These are phyloP conservation scores for Puccinia polysora DNA, from an alignment of 1,284 basidiomycete species.

Conservation along the genomic window DNA sequence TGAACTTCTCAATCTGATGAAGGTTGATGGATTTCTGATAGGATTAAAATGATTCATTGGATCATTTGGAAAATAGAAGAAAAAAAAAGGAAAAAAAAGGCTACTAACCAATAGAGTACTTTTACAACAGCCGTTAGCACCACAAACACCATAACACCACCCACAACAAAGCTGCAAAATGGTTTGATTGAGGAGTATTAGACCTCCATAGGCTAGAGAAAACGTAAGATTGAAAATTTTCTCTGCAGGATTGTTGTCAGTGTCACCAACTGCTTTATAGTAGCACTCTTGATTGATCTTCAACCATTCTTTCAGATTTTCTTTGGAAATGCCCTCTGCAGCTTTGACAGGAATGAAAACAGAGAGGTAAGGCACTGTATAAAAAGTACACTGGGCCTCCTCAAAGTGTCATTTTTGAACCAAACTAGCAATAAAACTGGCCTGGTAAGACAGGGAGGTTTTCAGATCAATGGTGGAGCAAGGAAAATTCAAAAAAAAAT, in stretches of 20 bases:
- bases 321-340: conserved; percentile 59
- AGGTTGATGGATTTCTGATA: conserved; percentile 49
- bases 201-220: conserved; percentile 92
- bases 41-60: neutral
- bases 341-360: conserved; percentile 54
- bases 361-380: conserved; percentile 65
- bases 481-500: too few relatives aligned
- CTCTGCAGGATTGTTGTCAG: conserved; percentile 64
- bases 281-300: conserved; percentile 66
- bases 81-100: neutral
- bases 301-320: conserved; percentile 67
- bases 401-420: conserved; percentile 65
- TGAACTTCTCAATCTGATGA: conserved; percentile 53
- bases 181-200: conserved; percentile 92
- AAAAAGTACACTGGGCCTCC: conserved; percentile 69
- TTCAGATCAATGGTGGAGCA: too few relatives aligned
- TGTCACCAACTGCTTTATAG: conserved; percentile 59
- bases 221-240: conserved; percentile 86
- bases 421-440: conserved; percentile 71
- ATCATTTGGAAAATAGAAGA: neutral
- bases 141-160: conserved; percentile 88
- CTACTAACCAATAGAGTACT: conserved; percentile 75
- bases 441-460: conserved; percentile 63
- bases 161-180: conserved; percentile 84
- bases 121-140: conserved; percentile 92